A percentile compares a stretch with the other conserved stretches of the same genome.
These are phyloP conservation scores for Cavenderia fasciculata DNA, from an alignment of 78 protist genomes.

Conservation along the genomic window DNA sequence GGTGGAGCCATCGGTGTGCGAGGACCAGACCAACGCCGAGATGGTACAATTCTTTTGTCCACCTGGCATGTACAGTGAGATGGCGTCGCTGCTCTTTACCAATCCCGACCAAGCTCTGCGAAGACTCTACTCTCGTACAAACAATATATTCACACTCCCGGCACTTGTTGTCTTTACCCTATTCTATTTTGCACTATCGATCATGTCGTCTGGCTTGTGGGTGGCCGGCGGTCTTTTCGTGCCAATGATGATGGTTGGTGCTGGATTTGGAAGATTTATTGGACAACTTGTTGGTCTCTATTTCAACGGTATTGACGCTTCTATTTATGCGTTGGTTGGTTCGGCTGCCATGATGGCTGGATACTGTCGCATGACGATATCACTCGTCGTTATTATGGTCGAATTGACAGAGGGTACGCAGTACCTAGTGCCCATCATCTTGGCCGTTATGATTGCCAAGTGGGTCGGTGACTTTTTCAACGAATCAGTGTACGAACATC, in stretches of 20 bases:
- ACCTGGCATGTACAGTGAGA: constrained; percentile 70
- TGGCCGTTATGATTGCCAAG: constrained; percentile 88
- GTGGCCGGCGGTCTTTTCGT: constrained; percentile 86
- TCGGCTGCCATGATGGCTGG: constrained; percentile 93
- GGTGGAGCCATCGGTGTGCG: constrained; percentile 53
- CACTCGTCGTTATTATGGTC: constrained; percentile 88
- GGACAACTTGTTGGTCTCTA: constrained; percentile 66
- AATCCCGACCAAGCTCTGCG: constrained; percentile 76
- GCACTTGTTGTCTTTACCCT: constrained; percentile 78
- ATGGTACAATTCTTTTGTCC: constrained; percentile 76
- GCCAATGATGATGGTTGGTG: constrained; percentile 93
- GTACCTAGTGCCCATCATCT: constrained; percentile 87
- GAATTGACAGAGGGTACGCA: constrained; percentile 83
- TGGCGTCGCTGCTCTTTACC: constrained; percentile 58
- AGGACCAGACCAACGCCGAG: constrained; percentile 62
- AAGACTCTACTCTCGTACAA: constrained; percentile 73
- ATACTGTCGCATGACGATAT: constrained; percentile 91
- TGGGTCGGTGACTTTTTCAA: constrained; percentile 83
- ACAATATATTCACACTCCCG: constrained; percentile 52
- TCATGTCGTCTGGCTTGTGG: constrained; percentile 87
- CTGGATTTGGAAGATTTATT: constrained; percentile 89
- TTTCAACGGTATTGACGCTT: constrained; percentile 58
- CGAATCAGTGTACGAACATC: constrained; percentile 84
- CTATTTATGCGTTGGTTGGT: constrained; percentile 91
- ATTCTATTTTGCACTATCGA: constrained; percentile 73